A percentile compares a stretch with the other conserved stretches of the same genome.
Conservation (phyloP, 2,329 filamentous ascomycete genomes). For the Scedosporium apiospermum region DNA sequence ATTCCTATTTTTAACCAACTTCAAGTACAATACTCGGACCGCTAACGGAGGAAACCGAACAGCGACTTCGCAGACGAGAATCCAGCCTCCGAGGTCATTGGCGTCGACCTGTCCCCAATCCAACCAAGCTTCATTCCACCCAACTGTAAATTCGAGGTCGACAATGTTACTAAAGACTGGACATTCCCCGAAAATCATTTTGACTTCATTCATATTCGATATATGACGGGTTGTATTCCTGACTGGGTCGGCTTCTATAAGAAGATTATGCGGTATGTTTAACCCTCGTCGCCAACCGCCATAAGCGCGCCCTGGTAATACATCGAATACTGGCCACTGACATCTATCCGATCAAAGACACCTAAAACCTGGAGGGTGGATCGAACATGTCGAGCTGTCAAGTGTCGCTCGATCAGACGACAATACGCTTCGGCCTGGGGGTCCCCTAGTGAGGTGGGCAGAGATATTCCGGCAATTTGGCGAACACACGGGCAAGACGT, state of each 20-base stretch:
- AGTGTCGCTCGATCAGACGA: constrained; percentile 16
- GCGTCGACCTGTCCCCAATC: constrained; percentile 49
- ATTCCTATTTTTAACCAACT: too few species aligned
- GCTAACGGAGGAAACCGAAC: not conserved
- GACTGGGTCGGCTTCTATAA: constrained; percentile 22
- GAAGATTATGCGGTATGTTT: constrained; percentile 30
- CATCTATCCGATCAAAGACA: constrained; percentile 20
- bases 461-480: constrained; percentile 10
- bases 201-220: constrained; percentile 19
- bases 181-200: constrained; percentile 29
- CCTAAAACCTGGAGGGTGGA: constrained; percentile 24
- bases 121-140: constrained; percentile 48
- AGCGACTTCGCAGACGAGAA: constrained; percentile 35
- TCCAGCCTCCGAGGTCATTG: constrained; percentile 26
- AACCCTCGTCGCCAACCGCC: constrained; percentile 23
- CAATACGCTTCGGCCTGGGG: constrained; percentile 9
- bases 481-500: constrained; percentile 13
- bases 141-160: constrained; percentile 56
- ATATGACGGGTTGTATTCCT: constrained; percentile 16
- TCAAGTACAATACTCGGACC: too few species aligned
- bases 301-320: not conserved
- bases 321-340: not conserved
- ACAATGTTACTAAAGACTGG: constrained; percentile 48
- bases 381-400: constrained; percentile 14
- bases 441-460: constrained; percentile 13